These are phyloP conservation scores for Rhizomucor miehei DNA, from an alignment of 371 early-diverging fungal species.

Conservation along the genomic window DNA sequence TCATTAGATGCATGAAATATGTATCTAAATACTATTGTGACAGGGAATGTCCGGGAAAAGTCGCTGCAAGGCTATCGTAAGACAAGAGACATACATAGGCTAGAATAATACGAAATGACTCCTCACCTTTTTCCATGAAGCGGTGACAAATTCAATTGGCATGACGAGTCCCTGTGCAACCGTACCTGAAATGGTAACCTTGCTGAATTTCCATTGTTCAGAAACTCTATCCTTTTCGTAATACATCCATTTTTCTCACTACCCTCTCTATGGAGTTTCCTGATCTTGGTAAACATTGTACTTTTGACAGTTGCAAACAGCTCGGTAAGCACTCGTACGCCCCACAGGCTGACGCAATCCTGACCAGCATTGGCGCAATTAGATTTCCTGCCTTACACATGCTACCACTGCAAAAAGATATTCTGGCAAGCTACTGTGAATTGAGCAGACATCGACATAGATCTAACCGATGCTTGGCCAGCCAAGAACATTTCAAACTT, in stretches of 20 bases:
- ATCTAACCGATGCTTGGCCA: slow-evolving; percentile 7
- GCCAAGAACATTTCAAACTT: slow-evolving; percentile 59
- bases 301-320: slow-evolving; percentile 37
- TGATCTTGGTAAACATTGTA: slow-evolving; percentile 53
- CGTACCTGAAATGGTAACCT: too few species aligned
- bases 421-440: slow-evolving; percentile 37
- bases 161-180: too few species aligned
- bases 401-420: slow-evolving; percentile 50
- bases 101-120: too few species aligned
- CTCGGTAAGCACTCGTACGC: slow-evolving; percentile 22
- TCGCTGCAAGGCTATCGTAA: too few species aligned
- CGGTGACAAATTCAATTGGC: too few species aligned
- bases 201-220: too few species aligned
- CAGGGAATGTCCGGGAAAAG: too few species aligned
- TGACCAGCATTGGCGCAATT: neutral
- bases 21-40: too few species aligned
- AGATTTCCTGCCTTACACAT: slow-evolving; percentile 59
- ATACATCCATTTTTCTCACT: neutral
- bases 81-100: too few species aligned
- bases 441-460: neutral
- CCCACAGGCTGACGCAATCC: neutral
- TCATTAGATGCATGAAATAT: too few species aligned
- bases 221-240: neutral
- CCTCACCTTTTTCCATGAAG: too few species aligned
- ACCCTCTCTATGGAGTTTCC: slow-evolving; percentile 41